Evolutionary conservation across 2,329 filamentous ascomycete species (phyloP).

Genomic region (Plenodomus tracheiphilus): DNA sequence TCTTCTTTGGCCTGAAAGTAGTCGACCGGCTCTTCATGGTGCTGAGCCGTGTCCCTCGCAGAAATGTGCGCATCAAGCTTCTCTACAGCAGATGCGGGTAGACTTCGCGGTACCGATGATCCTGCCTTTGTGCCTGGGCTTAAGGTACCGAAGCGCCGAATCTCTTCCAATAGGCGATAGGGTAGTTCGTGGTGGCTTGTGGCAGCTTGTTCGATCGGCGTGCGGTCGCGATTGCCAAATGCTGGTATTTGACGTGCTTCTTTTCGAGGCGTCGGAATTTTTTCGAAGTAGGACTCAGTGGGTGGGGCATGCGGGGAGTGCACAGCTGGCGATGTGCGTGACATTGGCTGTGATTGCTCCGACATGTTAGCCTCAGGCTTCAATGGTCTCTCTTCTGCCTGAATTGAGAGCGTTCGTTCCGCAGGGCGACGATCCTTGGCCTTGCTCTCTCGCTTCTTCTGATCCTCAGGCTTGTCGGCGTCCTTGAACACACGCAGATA

Average conservation of each 20-base stretch:
- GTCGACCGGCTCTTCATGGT: constrained; percentile 26
- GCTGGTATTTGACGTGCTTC: constrained; percentile 6
- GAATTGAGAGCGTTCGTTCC: constrained; percentile 30
- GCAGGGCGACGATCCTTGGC: constrained; percentile 40
- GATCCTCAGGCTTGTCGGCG: constrained; percentile 59
- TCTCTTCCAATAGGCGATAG: constrained; percentile 58
- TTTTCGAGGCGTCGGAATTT: constrained; percentile 12
- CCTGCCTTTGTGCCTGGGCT: constrained; percentile 52
- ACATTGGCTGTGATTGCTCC: constrained; percentile 25
- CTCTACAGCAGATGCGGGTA: constrained; percentile 41
- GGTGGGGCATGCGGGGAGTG: constrained; percentile 28
- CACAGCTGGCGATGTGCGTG: constrained; percentile 28
- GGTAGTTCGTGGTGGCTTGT: constrained; percentile 44
- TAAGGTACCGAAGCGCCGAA: constrained; percentile 57
- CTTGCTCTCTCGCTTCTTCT: constrained; percentile 54
- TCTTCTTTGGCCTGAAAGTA: constrained; percentile 33
- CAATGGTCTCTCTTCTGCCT: constrained; percentile 30
- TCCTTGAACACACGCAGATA: constrained; percentile 68
- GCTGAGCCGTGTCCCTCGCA: constrained; percentile 18
- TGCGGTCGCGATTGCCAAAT: constrained; percentile 2
- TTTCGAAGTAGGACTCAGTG: constrained; percentile 35
- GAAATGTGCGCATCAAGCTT: constrained; percentile 30
- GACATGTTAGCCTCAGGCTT: constrained; percentile 10
- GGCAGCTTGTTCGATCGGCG: constrained; percentile 1
- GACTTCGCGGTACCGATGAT: constrained; percentile 58